These are phyloP conservation scores for Emergomyces africanus DNA, from an alignment of 2,329 filamentous ascomycete genomes.

Conservation along the genomic window DNA sequence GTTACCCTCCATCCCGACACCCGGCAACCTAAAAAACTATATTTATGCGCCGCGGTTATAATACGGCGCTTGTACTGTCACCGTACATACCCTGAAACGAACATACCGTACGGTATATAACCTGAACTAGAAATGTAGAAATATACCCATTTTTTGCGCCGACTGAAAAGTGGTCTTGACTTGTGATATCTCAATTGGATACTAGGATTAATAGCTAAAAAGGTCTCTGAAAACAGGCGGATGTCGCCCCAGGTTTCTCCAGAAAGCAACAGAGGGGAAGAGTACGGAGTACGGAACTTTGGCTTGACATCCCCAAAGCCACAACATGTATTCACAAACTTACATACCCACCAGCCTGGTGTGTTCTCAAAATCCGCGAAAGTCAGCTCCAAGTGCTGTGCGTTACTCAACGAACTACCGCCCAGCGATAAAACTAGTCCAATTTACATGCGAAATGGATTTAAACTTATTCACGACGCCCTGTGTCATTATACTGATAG, in stretches of 20 bases:
- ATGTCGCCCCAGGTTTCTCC: background rate
- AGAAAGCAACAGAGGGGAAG: background rate
- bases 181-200: no score
- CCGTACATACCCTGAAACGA: background rate
- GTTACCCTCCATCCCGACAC: background rate
- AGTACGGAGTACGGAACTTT: no score
- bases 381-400: no score
- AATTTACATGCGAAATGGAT: no score
- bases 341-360: background rate
- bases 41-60: background rate
- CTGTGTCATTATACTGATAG: no score
- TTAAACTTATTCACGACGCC: no score
- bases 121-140: background rate
- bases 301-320: no score
- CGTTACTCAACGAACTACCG: no score
- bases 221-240: background rate
- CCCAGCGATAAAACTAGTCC: no score
- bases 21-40: conserved; percentile 1
- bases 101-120: background rate
- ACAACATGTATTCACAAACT: background rate
- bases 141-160: background rate
- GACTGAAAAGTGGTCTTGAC: background rate
- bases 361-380: no score
- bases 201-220: background rate
- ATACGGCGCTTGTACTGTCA: background rate